Evolutionary conservation across 2,329 filamentous ascomycete genomes (phyloP), one percentile per base, ranked within the genome.

Genomic region (Ampelomyces quisqualis): DNA sequence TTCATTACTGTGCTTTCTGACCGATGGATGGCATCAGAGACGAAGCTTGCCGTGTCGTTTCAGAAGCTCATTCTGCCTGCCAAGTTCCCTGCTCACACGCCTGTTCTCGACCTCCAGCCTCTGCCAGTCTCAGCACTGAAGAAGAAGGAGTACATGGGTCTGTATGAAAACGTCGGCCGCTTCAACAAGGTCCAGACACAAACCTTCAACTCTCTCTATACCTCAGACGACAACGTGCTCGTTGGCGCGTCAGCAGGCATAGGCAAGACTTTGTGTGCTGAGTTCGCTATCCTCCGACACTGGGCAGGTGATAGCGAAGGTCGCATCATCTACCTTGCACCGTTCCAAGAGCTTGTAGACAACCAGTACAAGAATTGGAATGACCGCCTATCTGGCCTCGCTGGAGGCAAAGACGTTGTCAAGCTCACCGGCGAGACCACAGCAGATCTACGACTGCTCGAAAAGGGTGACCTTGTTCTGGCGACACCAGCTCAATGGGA

Each of bases 111-210:
- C 60, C 78, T 98, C 56, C 93, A 98, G 63, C 88, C 90, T 15
- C 77, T 97, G 17, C 90, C 91, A 1, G 85, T 96, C 19, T 83
- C 89, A 30, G 90, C 91, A 1, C 72, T 98, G 40, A 97, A 97
- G 76, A 80, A 81, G 14, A 82, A 87, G 48, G 90, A 95, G 48
- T 95, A 87, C 59, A 79, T 86, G 45, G 78, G 80, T 17, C 73
- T 98, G 14, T 98, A 96, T 63, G 83, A 88, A 3, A 77, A 85
- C 20, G 94, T 89, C 83, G 79, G 82, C 40, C 82, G 87, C 49
- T 98, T 98, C 77, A 98, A 98, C 74, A 93, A 93, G 67, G 87
- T 98, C 9, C 94, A 98, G 69, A 96, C 93, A 0, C 93, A 98
- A 66, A 88, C 89, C 0, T 98, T 97, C 76, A 95, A 95, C 64